phyloP scores from a whole-genome alignment of 2,329 filamentous ascomycete species.

The Neopestalotiopsis rosae region DNA sequence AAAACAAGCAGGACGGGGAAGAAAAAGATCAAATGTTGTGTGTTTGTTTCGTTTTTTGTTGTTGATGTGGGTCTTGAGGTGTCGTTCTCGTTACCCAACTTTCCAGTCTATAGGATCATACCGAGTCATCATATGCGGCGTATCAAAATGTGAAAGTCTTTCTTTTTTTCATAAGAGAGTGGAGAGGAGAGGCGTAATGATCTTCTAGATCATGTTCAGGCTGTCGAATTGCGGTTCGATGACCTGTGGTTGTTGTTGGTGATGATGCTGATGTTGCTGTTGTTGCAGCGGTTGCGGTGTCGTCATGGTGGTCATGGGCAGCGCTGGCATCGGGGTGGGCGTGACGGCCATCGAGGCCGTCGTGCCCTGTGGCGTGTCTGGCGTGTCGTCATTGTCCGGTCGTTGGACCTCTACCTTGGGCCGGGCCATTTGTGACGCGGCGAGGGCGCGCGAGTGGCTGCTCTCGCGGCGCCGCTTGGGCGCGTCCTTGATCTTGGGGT shows the following conservation, averaged over 20 bases:
- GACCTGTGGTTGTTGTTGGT: conserved; percentile 35
- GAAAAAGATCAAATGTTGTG: conserved; percentile 16
- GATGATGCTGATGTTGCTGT: conserved; percentile 34
- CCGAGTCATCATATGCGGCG: conserved; percentile 26
- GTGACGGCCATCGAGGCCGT: conserved; percentile 42
- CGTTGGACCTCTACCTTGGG: conserved; percentile 51
- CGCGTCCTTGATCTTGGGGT: conserved; percentile 73
- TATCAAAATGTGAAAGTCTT: conserved; percentile 25
- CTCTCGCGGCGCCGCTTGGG: conserved; percentile 71
- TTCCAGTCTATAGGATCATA: conserved; percentile 34
- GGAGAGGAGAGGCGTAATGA: neutral
- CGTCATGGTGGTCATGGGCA: conserved; percentile 28
- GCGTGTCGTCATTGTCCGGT: conserved; percentile 39
- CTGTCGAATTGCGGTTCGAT: conserved; percentile 45
- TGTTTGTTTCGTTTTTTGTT: conserved; percentile 7
- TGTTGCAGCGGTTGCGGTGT: conserved; percentile 32
- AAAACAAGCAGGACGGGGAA: conserved; percentile 25
- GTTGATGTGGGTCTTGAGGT: neutral
- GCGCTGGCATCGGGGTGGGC: conserved; percentile 38
- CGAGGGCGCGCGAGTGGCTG: conserved; percentile 52
- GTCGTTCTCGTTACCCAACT: conserved; percentile 19
- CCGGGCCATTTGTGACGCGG: conserved; percentile 50
- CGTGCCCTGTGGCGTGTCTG: conserved; percentile 47
- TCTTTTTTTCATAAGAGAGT: conserved; percentile 17
- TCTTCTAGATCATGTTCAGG: conserved; percentile 52